A percentile compares a stretch with the other conserved stretches of the same genome.
phyloP scores from a whole-genome alignment of 1,284 basidiomycete species.

The Wolfiporia cocos region DNA sequence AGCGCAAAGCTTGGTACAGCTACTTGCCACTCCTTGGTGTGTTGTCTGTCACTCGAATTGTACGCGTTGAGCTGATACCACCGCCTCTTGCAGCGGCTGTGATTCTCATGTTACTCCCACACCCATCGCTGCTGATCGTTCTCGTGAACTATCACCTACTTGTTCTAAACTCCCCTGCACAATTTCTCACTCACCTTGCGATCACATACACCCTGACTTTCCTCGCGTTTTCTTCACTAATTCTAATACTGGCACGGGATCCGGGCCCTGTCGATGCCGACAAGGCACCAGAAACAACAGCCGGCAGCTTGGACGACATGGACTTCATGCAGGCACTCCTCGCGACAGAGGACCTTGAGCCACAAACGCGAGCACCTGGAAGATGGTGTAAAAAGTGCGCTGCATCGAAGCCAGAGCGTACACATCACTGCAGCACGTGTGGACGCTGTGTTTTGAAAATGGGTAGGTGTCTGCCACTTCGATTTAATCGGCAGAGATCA shows the following conservation, averaged over 20 bases:
- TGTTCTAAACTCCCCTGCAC: constrained; percentile 38
- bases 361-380: constrained; percentile 33
- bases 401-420: constrained; percentile 76
- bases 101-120: constrained; percentile 57
- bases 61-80: too few species aligned
- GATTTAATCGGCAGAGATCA: too few species aligned
- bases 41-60: too few species aligned
- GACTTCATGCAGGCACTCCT: constrained; percentile 58
- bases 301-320: constrained; percentile 38
- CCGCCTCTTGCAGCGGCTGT: constrained; percentile 40
- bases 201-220: constrained; percentile 59
- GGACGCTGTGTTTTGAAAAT: constrained; percentile 81
- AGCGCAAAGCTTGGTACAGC: constrained; percentile 5
- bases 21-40: constrained; percentile 6
- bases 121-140: constrained; percentile 63
- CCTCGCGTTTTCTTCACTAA: constrained; percentile 62
- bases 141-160: constrained; percentile 61
- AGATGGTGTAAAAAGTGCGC: constrained; percentile 76
- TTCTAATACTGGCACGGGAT: constrained; percentile 64
- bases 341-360: constrained; percentile 40
- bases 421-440: constrained; percentile 66
- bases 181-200: constrained; percentile 48
- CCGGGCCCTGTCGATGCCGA: constrained; percentile 54
- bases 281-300: constrained; percentile 21
- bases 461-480: constrained; percentile 62